Base-by-base conservation (phyloP, 805 yeast genomes). In the Huiozyma sinensis region DNA sequence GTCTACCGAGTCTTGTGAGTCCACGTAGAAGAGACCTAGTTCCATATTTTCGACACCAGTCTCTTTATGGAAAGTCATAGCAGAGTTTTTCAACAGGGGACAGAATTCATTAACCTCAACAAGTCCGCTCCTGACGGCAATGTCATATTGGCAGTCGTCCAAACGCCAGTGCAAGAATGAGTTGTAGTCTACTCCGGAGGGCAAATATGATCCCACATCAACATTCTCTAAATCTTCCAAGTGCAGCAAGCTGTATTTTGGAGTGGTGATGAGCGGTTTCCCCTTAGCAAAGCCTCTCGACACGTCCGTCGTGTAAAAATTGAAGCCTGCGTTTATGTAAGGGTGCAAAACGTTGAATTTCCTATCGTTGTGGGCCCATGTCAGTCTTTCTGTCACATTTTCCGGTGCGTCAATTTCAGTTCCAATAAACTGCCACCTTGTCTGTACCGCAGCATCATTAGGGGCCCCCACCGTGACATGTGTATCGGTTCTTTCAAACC, bases 21-120 rank as follows among this genome's bases (percentile, higher is more conserved):
- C 66, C 3, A 52, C 42, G 33, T 51, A 53, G 40, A 62, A 59
- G 7, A 60, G 33, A 1, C 65, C 65, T 12, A 48, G 53, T 43
- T 62, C 65, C 10, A 49, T 34, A 33, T 47, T 51, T 7, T 52
- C 54, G 9, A 43, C 28, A 3, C 27, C 24, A 1, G 24, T 24
- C 2, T 42, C 44, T 13, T 48, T 48, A 6, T 34, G 38, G 12
- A 50, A 42, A 7, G 35, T 41, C 5, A 47, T 11, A 4, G 40
- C 44, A 7, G 44, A 47, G 1, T 44, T 41, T 9, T 39, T 31
- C 7, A 51, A 24, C 7, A 42, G 36, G 28, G 44, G 47, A 45
- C 35, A 36, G 7, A 56, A 57, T 40, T 60, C 57, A 17, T 46
- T 44, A 33, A 61, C 42, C n/a, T 47, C 50, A 5, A 52, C 33